A percentile compares a stretch with the other conserved stretches of the same genome.
Evolutionary conservation across 495 filamentous ascomycete species (phyloP).

Genomic region (Staphylotrichum longicolle): DNA sequence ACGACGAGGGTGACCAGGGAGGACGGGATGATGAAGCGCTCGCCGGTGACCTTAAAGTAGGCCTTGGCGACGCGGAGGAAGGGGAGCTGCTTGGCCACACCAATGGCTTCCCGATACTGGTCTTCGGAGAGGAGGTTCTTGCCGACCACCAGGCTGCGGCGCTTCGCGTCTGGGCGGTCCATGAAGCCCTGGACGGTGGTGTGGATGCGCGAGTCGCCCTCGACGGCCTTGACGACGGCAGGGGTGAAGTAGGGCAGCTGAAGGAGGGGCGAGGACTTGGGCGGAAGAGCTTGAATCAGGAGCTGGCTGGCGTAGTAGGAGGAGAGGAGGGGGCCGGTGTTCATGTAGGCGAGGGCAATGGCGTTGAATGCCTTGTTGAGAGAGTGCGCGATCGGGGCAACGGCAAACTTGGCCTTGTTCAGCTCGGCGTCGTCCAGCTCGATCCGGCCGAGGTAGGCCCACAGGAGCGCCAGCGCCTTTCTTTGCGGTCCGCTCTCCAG

Average conservation of each 20-base stretch:
- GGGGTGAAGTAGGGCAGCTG: conserved; percentile 89
- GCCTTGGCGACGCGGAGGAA: conserved; percentile 82
- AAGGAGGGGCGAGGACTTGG: conserved; percentile 79
- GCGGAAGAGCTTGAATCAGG: conserved; percentile 84
- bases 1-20: conserved; percentile 91
- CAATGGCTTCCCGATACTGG: conserved; percentile 72
- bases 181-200: conserved; percentile 83
- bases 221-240: conserved; percentile 67
- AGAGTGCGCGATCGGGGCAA: conserved; percentile 78
- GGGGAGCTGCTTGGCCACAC: conserved; percentile 78
- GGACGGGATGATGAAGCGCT: conserved; percentile 87
- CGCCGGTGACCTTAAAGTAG: conserved; percentile 97
- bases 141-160: conserved; percentile 65
- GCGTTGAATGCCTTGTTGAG: conserved; percentile 83
- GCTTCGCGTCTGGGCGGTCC: conserved; percentile 68
- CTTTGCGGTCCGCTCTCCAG: conserved; percentile 68
- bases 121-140: conserved; percentile 67
- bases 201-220: conserved; percentile 74
- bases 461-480: conserved; percentile 85
- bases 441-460: conserved; percentile 89
- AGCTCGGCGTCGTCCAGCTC: conserved; percentile 68
- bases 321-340: conserved; percentile 73
- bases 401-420: conserved; percentile 72
- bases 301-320: conserved; percentile 81
- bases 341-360: conserved; percentile 83